Percentiles rank a stretch among this genome's conserved stretches.
Evolutionary conservation across 202 grass and related monocot species (phyloP).

Genomic region (Brachypodium distachyon): DNA sequence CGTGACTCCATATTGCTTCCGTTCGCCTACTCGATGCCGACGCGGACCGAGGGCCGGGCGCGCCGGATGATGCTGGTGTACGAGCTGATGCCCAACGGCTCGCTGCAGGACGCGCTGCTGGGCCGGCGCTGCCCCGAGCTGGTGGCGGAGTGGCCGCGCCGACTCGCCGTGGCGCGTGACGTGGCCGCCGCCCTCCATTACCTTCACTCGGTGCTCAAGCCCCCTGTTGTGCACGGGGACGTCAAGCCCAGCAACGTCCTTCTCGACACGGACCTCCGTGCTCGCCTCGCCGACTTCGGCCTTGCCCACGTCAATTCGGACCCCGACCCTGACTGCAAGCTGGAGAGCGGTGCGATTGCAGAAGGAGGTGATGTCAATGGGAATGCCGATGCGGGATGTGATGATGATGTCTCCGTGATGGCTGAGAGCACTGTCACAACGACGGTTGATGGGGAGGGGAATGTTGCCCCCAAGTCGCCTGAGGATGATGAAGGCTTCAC

Average conservation of each 20-base stretch:
- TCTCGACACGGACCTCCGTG: constrained; percentile 52
- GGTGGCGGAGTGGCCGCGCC: constrained; percentile 38
- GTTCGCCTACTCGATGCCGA: constrained; percentile 31
- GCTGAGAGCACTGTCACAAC: constrained; percentile 57
- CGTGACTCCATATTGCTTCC: constrained; percentile 22
- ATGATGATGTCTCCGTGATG: constrained; percentile 41
- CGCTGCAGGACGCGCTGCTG: constrained; percentile 69
- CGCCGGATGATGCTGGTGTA: constrained; percentile 63
- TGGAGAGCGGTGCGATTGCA: constrained; percentile 26
- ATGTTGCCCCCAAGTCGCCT: constrained; percentile 11
- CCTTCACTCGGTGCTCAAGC: constrained; percentile 58
- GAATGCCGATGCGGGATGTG: constrained; percentile 5
- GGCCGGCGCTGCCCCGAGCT: constrained; percentile 51
- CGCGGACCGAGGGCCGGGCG: constrained; percentile 12
- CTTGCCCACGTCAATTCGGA: constrained; percentile 51
- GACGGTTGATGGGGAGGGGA: constrained; percentile 24
- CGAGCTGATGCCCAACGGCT: constrained; percentile 72
- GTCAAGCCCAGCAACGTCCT: constrained; percentile 92
- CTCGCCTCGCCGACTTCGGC: constrained; percentile 73
- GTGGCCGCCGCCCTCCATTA: constrained; percentile 61
- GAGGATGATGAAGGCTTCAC: constrained; percentile 43
- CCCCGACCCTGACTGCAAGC: constrained; percentile 11
- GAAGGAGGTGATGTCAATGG: background rate
- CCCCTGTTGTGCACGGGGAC: constrained; percentile 74
- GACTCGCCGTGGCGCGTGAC: constrained; percentile 57